These are phyloP conservation scores for Backusella westeae DNA, from an alignment of 192 early-diverging fungal genomes.

Conservation along the genomic window DNA sequence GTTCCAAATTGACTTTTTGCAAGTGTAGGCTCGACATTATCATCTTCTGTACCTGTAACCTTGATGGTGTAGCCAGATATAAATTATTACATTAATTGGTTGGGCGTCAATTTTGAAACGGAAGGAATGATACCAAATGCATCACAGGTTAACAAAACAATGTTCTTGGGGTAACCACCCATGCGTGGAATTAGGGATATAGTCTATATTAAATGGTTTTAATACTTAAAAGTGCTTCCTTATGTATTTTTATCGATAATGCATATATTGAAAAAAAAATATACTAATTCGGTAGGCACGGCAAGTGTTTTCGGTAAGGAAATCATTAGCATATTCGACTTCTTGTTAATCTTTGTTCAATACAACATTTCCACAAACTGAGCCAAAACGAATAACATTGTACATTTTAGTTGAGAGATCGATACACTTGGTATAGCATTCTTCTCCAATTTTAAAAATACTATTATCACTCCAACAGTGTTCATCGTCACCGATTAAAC, in stretches of 20 bases:
- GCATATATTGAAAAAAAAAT: neutral
- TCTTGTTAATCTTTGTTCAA: slow-evolving; percentile 65
- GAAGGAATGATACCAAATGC: slow-evolving; percentile 95
- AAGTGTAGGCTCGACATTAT: slow-evolving; percentile 84
- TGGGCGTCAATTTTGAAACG: slow-evolving; percentile 78
- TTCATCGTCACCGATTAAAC: slow-evolving; percentile 97
- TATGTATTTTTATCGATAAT: neutral
- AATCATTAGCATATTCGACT: slow-evolving; percentile 79
- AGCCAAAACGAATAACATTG: slow-evolving; percentile 89
- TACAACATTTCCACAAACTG: slow-evolving; percentile 93
- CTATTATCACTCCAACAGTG: slow-evolving; percentile 96
- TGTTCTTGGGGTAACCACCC: slow-evolving; percentile 87
- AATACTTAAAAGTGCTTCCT: neutral
- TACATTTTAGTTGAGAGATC: slow-evolving; percentile 94
- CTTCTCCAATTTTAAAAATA: slow-evolving; percentile 97
- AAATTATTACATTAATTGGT: slow-evolving; percentile 94
- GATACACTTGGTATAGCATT: slow-evolving; percentile 95
- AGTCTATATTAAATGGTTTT: slow-evolving; percentile 43
- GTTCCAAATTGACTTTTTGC: slow-evolving; percentile 77
- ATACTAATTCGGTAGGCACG: slow-evolving; percentile 85
- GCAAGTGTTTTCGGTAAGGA: slow-evolving; percentile 91
- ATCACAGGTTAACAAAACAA: slow-evolving; percentile 93
- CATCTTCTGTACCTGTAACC: slow-evolving; percentile 94
- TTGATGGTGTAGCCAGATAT: slow-evolving; percentile 96
- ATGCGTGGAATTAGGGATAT: slow-evolving; percentile 92